These are phyloP conservation scores for Xylariaceae sp. DNA, from an alignment of 2,329 filamentous ascomycete species.

Conservation along the genomic window DNA sequence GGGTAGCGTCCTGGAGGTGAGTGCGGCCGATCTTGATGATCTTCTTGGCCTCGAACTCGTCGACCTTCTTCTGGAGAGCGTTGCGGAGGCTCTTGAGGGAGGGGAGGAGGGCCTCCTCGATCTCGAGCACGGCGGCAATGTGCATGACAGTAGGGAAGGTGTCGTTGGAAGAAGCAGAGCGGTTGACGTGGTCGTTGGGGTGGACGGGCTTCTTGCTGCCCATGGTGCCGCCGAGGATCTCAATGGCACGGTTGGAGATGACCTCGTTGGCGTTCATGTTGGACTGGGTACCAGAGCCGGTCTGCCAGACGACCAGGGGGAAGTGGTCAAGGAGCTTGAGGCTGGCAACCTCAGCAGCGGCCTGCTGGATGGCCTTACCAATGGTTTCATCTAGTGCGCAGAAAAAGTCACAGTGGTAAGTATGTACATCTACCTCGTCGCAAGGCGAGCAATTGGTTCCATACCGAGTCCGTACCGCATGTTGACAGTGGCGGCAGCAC, in stretches of 20 bases:
- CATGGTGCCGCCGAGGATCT: conserved; percentile 90
- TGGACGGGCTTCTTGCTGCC: conserved; percentile 98
- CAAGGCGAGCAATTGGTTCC: conserved; percentile 23
- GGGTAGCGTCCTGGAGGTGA: conserved; percentile 95
- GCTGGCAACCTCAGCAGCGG: conserved; percentile 85
- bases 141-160: conserved; percentile 99
- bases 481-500: conserved; percentile 91
- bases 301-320: conserved; percentile 98
- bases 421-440: conserved; percentile 13
- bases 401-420: conserved; percentile 26
- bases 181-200: conserved; percentile 99
- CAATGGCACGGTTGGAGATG: conserved; percentile 97
- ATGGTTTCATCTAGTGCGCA: conserved; percentile 68
- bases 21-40: conserved; percentile 99
- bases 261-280: conserved; percentile 99
- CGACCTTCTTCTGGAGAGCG: conserved; percentile 81
- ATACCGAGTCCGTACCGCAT: conserved; percentile 86
- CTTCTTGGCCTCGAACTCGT: conserved; percentile 74
- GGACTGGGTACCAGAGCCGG: conserved; percentile 95
- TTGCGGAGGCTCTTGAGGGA: conserved; percentile 74
- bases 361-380: conserved; percentile 89
- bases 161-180: conserved; percentile 97
- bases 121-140: conserved; percentile 91
- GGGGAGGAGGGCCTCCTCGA: conserved; percentile 80
- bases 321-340: conserved; percentile 96